phyloP scores from a whole-genome alignment of 208 protist species.

The Crithidia bombi region DNA sequence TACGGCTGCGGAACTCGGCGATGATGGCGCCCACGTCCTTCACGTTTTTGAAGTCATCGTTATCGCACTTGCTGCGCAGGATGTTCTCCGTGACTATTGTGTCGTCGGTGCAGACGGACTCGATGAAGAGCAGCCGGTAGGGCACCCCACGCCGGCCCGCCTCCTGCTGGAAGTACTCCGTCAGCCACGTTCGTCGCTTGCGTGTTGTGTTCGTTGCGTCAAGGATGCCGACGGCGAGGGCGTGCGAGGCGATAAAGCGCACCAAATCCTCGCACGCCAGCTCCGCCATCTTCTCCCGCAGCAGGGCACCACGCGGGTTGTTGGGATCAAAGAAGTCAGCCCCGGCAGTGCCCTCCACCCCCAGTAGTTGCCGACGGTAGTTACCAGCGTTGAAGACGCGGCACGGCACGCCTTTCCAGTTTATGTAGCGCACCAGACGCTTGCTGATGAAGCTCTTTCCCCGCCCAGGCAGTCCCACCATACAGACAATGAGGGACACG shows the following conservation, averaged over 20 bases:
- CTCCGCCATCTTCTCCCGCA: constrained; percentile 88
- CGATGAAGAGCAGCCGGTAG: constrained; percentile 91
- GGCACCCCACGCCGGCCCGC: constrained; percentile 41
- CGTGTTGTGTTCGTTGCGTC: constrained; percentile 93
- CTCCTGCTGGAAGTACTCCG: constrained; percentile 65
- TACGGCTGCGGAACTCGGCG: constrained; percentile 78
- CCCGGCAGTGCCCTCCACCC: constrained; percentile 67
- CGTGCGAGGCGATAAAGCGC: constrained; percentile 71
- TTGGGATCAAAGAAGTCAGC: constrained; percentile 83
- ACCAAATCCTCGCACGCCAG: constrained; percentile 85
- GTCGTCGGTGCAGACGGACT: constrained; percentile 92
- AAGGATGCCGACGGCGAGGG: constrained; percentile 84
- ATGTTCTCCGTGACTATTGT: constrained; percentile 91
- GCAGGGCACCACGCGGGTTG: constrained; percentile 68
- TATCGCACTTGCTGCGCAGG: constrained; percentile 86
- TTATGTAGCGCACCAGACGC: constrained; percentile 88
- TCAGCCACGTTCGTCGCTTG: constrained; percentile 63
- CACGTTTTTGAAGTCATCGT: constrained; percentile 90
- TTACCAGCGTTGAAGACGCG: constrained; percentile 90
- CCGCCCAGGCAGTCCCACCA: constrained; percentile 88
- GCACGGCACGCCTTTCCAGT: constrained; percentile 91
- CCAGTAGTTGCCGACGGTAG: constrained; percentile 85
- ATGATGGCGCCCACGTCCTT: constrained; percentile 83
- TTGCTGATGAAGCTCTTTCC: constrained; percentile 91
- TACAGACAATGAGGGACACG: constrained; percentile 84